Base-by-base conservation (phyloP, 257 asterid genomes). In the Leptodermis oblonga region DNA sequence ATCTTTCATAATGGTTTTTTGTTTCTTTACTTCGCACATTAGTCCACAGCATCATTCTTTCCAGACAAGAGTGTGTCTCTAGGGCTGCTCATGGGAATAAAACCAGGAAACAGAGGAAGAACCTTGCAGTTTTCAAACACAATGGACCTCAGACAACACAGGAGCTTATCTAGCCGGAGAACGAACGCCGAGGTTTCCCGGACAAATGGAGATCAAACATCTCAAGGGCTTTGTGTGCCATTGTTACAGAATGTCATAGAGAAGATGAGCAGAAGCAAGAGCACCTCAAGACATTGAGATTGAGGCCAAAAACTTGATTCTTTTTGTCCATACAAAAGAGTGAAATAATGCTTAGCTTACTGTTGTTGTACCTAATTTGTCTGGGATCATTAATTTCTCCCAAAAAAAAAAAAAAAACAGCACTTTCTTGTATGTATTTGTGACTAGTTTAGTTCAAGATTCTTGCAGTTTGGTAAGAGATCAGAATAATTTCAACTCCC, bases 1-100 rank as follows among this genome's bases (percentile, higher is more conserved):
- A 37, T 5, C 37, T 48, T 39, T 30, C 31, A 0, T 31, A 31
- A 25, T 31, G 67, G 37, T 14, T 15, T 55, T 12, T 73, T 20
- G 52, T 64, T 36, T 65, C 36, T 48, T 62, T 62, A n/a, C n/a
- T 3, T 0, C 28, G 28, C 42, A 11, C 8, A 51, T 31, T 76
- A 90, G 96, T 90, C 95, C 62, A 82, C 95, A 5, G 79, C 82
- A 41, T 90, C 96, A 5, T 90, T 90, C 77, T 90, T 83, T 31
- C 87, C 79, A 6, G 90, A 87, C 48, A 86, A 73, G 54, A 84
- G 92, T 31, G 85, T 86, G 48, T 72, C 95, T 8, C 78, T 90
- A 1, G 95, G 96, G 5, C 76, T 85, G 68, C 80, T 90, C 11
- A 86, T 90, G 6, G 96, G 96, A 59, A 73, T 87, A 7, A 76